Evolutionary conservation across 176 grass and related monocot genomes (phyloP).

Genomic region (Phyllostachys edulis): DNA sequence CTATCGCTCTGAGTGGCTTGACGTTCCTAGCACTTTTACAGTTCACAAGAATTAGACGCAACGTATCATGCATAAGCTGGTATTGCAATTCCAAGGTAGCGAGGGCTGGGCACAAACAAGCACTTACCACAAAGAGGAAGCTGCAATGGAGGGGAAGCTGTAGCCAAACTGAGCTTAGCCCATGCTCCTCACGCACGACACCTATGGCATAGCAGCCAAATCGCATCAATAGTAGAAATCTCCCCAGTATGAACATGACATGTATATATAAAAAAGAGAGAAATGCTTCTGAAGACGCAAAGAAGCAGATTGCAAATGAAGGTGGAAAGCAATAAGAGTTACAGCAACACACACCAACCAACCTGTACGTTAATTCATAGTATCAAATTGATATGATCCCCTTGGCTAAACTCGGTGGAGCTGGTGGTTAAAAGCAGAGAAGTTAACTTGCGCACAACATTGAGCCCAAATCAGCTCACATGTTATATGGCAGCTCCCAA

Average conservation of each 20-base stretch:
- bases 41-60: conserved; percentile 10
- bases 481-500: background rate
- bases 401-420: background rate
- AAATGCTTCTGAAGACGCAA: background rate
- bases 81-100: background rate
- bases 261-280: background rate
- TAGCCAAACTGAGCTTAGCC: conserved; percentile 16
- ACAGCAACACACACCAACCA: background rate
- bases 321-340: background rate
- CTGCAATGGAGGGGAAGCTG: conserved; percentile 25
- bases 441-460: background rate
- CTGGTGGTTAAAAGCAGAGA: background rate
- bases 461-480: background rate
- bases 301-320: background rate
- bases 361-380: background rate
- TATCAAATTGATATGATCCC: background rate
- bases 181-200: conserved; percentile 25
- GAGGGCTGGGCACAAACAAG: background rate
- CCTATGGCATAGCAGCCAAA: conserved; percentile 23
- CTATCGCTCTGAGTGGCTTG: conserved; percentile 64
- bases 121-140: conserved; percentile 39
- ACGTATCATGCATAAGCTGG: background rate
- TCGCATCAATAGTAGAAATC: background rate
- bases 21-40: conserved; percentile 49
- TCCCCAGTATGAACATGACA: background rate